Base-by-base conservation (phyloP, 2,329 filamentous ascomycete genomes). In the Talaromyces sp. region DNA sequence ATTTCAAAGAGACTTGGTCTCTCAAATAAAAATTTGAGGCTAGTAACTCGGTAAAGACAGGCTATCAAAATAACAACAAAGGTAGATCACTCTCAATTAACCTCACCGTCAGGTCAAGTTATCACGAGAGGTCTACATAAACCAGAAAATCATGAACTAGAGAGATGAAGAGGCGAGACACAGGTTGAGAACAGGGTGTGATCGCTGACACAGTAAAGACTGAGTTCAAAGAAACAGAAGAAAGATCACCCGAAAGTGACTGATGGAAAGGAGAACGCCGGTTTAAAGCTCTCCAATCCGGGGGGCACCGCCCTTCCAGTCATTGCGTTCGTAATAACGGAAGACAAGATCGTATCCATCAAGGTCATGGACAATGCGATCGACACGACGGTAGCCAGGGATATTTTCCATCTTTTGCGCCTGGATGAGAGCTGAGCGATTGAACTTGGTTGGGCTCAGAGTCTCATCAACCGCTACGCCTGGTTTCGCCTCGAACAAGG, bases 261-360 rank as follows among this genome's bases (percentile, higher is more conserved):
- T n/a, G 27, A 15, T 4, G 17, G 15, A 15, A 49, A n/a, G 10
- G 19, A 22, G 52, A 27, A 1, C 10, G 7, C 25, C 13, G 3
- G 9, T 39, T 56, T 17, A 59, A 17, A 62, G 32, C 75, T 88
- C 86, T 42, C 86, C 86, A 71, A 88, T 74, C 69, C 85, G 79
- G 54, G 86, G 85, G 66, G 82, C 82, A 65, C 85, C 85, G 59
- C 85, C 85, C 74, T 84, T 84, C 85, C 85, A 98, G 70, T 90
- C 93, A 67, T 96, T 87, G 63, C 91, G 86, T 80, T 98, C 93
- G 73, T 96, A 99, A 82, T 96, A 97, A 62, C 93, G 86, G 80
- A 99, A 99, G 53, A 99, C 89, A 42, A 99, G 82, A 75, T 98
- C 93, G 72, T 99, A 99, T 58, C 96, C 95, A 72, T 99, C 93